Conservation (phyloP, 768 basidiomycete genomes). For the Clitopilus hobsonii region DNA sequence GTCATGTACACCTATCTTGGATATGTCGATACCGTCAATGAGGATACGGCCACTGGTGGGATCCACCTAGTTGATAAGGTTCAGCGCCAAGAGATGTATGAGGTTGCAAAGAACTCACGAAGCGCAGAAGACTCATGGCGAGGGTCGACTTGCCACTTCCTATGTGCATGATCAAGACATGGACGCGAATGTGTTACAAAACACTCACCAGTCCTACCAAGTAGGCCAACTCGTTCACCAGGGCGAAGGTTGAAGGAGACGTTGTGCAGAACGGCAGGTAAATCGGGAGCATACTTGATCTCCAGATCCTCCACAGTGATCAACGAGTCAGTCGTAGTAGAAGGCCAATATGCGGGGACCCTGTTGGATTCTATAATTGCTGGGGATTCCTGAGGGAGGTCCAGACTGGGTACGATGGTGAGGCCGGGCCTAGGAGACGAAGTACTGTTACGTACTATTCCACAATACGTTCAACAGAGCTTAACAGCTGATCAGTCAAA, state of each 20-base stretch:
- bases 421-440: neutral
- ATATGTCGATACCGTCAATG: constrained; percentile 87
- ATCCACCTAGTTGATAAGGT: constrained; percentile 47
- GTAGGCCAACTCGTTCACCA: constrained; percentile 70
- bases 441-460: constrained; percentile 54
- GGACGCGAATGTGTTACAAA: neutral
- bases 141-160: constrained; percentile 82
- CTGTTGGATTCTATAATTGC: constrained; percentile 67
- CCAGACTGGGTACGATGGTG: constrained; percentile 33
- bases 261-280: constrained; percentile 74
- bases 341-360: constrained; percentile 93
- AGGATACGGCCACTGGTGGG: constrained; percentile 70
- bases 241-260: constrained; percentile 71
- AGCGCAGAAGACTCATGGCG: constrained; percentile 82
- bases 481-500: constrained; percentile 20
- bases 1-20: constrained; percentile 80
- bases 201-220: constrained; percentile 65
- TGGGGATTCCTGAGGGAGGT: constrained; percentile 85
- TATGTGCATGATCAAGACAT: constrained; percentile 13
- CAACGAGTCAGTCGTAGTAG: constrained; percentile 55
- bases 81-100: neutral
- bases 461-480: constrained; percentile 86
- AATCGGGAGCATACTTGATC: constrained; percentile 79
- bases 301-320: constrained; percentile 71
- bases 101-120: constrained; percentile 38